Evolutionary conservation across 805 yeast genomes (phyloP), one percentile per base, ranked within the genome.

Genomic region (Metschnikowia orientalis): DNA sequence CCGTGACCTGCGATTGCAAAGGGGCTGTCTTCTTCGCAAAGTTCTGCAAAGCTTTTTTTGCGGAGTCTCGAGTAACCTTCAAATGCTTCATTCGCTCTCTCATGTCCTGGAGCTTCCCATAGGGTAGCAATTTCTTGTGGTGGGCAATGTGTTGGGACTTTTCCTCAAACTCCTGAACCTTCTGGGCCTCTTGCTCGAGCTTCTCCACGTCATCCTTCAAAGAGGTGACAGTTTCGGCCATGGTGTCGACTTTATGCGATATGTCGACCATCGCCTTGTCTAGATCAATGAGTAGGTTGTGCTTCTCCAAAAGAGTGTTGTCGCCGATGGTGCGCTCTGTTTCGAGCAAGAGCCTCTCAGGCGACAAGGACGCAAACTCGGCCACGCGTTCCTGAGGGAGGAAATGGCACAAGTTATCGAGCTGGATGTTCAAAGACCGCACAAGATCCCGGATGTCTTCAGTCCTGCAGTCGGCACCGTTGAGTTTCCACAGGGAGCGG

Each of bases 381-480:
- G 95, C 90, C 5, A 92, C 97, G 39, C 94, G 70, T 48, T 90
- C 97, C 54, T 92, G 99, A 0, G 98, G 95, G 35, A 92, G 63
- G 51, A 92, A 92, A 53, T 90, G 97, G 51, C 97, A 89, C 30
- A 90, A 66, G 53, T 90, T 92, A 53, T 87, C 94, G 36, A 92
- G 67, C 51, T 92, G 97, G 38, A 92, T 82, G 50, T 83, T 83
- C 41, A 77, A 69, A 2, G 51, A 50, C 13, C 58, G 53, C 17
- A 82, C 62, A 0, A 70, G 24, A 3, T 57, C 56, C 37, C 64
- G 71, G 4, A 87, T 69, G 4, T 51, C 52, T 8, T 46, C 42
- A 37, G 79, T 86, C 3, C 60, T 57, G 0, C 63, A 49, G 2
- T 48, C 38, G 12, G 35, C 40, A 8, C 58, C 63, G 48, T 83